Percentiles rank a stretch among this genome's conserved stretches.
These are phyloP conservation scores for Fulvia fulva DNA, from an alignment of 2,329 filamentous ascomycete species.

Conservation along the genomic window DNA sequence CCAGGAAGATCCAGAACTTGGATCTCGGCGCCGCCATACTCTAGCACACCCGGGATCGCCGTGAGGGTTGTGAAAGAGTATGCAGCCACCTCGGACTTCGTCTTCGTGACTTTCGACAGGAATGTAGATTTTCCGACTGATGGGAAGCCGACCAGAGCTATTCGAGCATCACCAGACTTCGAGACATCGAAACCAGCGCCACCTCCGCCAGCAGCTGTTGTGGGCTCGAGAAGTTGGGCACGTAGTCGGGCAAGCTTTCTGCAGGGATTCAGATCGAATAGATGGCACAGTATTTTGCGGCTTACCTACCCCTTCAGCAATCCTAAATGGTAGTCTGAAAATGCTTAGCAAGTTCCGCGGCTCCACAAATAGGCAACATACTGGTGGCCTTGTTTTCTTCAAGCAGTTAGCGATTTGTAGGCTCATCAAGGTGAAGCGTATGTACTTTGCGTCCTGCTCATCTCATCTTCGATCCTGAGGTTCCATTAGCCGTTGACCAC, in stretches of 20 bases:
- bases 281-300: background rate
- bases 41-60: constrained; percentile 92
- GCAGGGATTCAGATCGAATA: background rate
- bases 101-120: constrained; percentile 97
- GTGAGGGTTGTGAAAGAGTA: constrained; percentile 98
- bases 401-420: constrained; percentile 33
- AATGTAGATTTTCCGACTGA: constrained; percentile 99
- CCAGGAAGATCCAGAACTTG: constrained; percentile 95
- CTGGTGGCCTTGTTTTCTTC: constrained; percentile 98
- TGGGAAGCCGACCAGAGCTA: constrained; percentile 96
- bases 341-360: constrained; percentile 33
- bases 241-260: constrained; percentile 94
- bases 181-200: constrained; percentile 84
- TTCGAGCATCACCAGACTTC: constrained; percentile 93
- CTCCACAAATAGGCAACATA: constrained; percentile 46
- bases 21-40: constrained; percentile 97
- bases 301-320: constrained; percentile 81
- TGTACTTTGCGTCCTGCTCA: constrained; percentile 97
- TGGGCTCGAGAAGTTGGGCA: constrained; percentile 89
- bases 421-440: constrained; percentile 3
- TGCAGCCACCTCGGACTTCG: constrained; percentile 89
- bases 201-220: constrained; percentile 68
- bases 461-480: constrained; percentile 95
- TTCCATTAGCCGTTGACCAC: constrained; percentile 24
- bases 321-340: constrained; percentile 91